Conservation (phyloP, 164 flowering plant species). For the Vitis cinerea region DNA sequence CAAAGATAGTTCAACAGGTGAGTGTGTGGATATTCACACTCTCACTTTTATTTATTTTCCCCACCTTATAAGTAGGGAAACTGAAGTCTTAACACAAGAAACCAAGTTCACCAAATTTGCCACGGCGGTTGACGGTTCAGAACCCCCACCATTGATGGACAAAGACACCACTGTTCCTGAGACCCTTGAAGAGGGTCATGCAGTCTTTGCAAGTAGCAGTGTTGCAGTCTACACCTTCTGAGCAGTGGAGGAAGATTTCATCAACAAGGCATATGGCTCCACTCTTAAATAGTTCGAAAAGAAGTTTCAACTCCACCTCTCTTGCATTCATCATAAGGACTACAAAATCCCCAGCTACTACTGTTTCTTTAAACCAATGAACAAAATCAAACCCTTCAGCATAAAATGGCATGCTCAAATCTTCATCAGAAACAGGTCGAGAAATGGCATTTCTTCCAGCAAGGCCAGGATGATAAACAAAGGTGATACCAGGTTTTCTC, state of each 20-base stretch:
- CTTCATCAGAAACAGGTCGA: conserved; percentile 17
- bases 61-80: too few relatives aligned
- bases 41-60: background rate
- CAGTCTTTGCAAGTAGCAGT: conserved; percentile 35
- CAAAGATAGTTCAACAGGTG: too few relatives aligned
- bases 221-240: conserved; percentile 27
- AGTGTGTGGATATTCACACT: background rate
- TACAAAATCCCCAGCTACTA: conserved; percentile 56
- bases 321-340: conserved; percentile 71
- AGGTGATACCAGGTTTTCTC: conserved; percentile 67
- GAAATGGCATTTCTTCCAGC: conserved; percentile 29
- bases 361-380: conserved; percentile 72
- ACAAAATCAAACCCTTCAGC: conserved; percentile 66
- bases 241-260: conserved; percentile 78
- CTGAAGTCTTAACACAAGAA: too few relatives aligned
- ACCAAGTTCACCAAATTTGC: too few relatives aligned
- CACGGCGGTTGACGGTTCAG: conserved; percentile 6
- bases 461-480: conserved; percentile 74
- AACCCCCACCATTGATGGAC: conserved; percentile 71
- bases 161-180: conserved; percentile 63
- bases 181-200: conserved; percentile 44
- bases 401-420: conserved; percentile 27
- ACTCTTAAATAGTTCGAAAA: conserved; percentile 53
- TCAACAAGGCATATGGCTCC: conserved; percentile 83
- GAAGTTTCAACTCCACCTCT: conserved; percentile 51